phyloP scores from a whole-genome alignment of 202 grass and related monocot species.

The Schoenoplectus tabernaemontani region DNA sequence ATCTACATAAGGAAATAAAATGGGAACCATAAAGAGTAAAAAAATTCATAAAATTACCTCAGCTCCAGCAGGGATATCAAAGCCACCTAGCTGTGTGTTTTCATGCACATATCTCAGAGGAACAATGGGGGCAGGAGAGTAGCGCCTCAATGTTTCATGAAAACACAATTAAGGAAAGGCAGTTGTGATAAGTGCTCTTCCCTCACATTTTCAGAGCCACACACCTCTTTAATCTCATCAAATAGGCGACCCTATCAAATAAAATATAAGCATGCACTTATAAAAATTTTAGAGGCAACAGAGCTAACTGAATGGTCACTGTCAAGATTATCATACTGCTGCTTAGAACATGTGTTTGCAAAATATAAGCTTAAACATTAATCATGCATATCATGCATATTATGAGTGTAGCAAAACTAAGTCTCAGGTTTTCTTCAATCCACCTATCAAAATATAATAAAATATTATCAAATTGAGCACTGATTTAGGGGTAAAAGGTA shows the following conservation, averaged over 20 bases:
- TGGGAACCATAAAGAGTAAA: not conserved
- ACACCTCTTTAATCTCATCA: constrained; percentile 52
- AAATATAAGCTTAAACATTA: not conserved
- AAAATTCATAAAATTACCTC: constrained; percentile 34
- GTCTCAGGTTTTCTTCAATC: not conserved
- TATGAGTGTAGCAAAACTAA: too few relatives aligned
- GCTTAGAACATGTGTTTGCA: not conserved
- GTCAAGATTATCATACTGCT: not conserved
- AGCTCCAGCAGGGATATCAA: constrained; percentile 36
- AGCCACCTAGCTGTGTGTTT: constrained; percentile 45
- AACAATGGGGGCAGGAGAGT: constrained; percentile 50
- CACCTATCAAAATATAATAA: not conserved
- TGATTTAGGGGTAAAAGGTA: not conserved
- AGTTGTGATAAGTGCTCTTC: constrained; percentile 63
- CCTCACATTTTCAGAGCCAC: constrained; percentile 27
- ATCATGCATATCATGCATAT: too few relatives aligned
- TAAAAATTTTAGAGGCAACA: not conserved
- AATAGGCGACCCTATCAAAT: constrained; percentile 48
- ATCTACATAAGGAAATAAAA: not conserved
- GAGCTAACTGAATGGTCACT: not conserved
- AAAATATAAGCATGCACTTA: not conserved
- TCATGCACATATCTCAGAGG: constrained; percentile 67
- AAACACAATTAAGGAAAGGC: constrained; percentile 58
- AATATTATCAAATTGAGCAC: not conserved
- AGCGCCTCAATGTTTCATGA: constrained; percentile 56